Base-by-base conservation (phyloP, 805 yeast genomes). In the Komagataella ulmi region DNA sequence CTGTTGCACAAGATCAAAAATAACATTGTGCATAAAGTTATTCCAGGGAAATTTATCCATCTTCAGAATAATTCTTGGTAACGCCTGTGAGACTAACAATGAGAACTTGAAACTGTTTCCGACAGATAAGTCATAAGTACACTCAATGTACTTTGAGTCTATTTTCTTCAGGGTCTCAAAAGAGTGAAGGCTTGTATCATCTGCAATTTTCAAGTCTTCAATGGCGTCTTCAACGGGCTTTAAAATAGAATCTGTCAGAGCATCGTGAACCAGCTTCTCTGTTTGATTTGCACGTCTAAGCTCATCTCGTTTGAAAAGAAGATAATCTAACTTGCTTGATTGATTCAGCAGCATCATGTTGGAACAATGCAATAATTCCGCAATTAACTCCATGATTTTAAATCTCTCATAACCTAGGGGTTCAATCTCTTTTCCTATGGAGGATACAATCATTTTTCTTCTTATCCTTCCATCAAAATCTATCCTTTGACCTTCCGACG, bases 21-120 rank as follows among this genome's bases (percentile, higher is more conserved):
- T 93, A 49, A 93, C 99, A 63, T 91, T 93, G 65, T 93, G 99
- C 75, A 91, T 78, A 61, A 93, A 93, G 63, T 93, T 93, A 65
- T 93, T 93, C 98, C 98, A 93, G 6, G 98, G 96, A 66, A 83
- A 88, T 55, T 76, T 71, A 58, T 88, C 79, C 58, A 93, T 81
- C 71, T 85, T 80, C 24, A 74, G 64, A 5, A 89, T 71, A 5
- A 89, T 79, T 23, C 76, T 72, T 12, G 79, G 71, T 36, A 90
- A 72, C 51, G 88, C 78, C 36, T 74, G 73, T 58, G 81, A 80
- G 59, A 89, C 95, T 50, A 83, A 74, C 17, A 93, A 69, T 54
- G 85, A 81, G 45, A 85, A 80, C 65, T 93, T 93, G 64, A 89
- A 82, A 56, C 71, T 76, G 62, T 93, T 97, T 10, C 98, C 99